Evolutionary conservation across 2,329 filamentous ascomycete genomes (phyloP), one percentile per base, ranked within the genome.

Genomic region (Biscogniauxia marginata): DNA sequence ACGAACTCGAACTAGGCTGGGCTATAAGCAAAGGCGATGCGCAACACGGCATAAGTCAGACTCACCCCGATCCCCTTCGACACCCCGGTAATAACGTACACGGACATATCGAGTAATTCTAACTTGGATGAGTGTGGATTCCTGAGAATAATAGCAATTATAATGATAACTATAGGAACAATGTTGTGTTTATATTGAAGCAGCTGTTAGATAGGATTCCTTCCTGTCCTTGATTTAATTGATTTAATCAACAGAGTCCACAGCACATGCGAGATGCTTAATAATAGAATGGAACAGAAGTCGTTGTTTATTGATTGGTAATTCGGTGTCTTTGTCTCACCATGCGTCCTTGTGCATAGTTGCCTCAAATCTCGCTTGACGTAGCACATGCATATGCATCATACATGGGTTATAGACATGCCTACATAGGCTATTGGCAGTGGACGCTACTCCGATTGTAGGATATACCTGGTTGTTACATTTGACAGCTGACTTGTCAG

Each of bases 1-100:
- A 83, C 53, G 64, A 82, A 77, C 55, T 75, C 79, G 50, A 74
- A 81, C 80, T 82, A 39, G 52, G 4, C 16, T 49, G 6, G 56
- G 24, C 24, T 13, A n/a, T 57, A 52, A 52, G 56, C 20, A 25
- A 58, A 49, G 3, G 30, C 43, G 11, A 54, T 55, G 7, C 9
- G 24, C 3, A 50, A 39, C 11, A 52, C 16, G 9, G 34, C 7
- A n/a, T 53, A 52, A n/a, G 55, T 9, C 22, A 55, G 44, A 44
- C 49, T 51, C 24, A 57, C 55, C 23, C 56, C 56, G 11, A 58
- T 34, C 19, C 59, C 59, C 50, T 34, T 53, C 1, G 57, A 59
- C 19, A 52, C 59, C 13, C 57, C 59, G 9, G 59, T 62, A 8
- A 62, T 52, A 44, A 54, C 57, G 43, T 60, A 62, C 6, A 52